Base-by-base conservation (phyloP, 768 basidiomycete species). In the Pleurotus tuoliensis region DNA sequence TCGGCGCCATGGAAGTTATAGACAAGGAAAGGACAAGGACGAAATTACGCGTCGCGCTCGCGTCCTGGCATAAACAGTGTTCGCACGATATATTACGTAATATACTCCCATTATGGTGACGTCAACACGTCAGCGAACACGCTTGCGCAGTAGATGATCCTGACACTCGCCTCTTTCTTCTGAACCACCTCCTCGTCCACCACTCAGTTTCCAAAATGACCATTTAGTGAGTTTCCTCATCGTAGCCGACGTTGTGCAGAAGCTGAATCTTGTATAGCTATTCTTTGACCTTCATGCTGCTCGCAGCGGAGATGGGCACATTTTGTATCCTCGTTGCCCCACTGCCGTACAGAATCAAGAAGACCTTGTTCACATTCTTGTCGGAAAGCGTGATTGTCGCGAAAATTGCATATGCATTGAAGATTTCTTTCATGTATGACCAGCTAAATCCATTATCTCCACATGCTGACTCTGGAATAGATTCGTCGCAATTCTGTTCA, bases 371-470 rank as follows among this genome's bases (percentile, higher is more conserved):
- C 63, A 74, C 70, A 18, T 92, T 88, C 73, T 77, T 90, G 50
- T 82, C 85, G 0, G 82, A 84, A 59, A 91, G 82, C 49, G 73
- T 78, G 55, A 67, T 87, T 57, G 75, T 94, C 54, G 92, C 90
- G 16, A 95, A 94, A 64, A 62, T 96, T 57, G 91, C 93, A 5
- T 97, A 97, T 67, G 94, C 77, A 18, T 79, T 97, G 65, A 96
- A 96, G 70, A 96, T 97, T 58, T 87, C 92, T 7, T 97, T 96
- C 78, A 94, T 97, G 90, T 91, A 56, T 45, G 83, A 71, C 50
- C 47, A 65, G 70, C 56, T 63, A 45, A 20, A 47, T 57, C 12
- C 37, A 6, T 25, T 9, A 45, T 52, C 38, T 25, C 8, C 40
- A 6, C 45, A 18, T 47, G n/a, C 30, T 34, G 20, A 47, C 38